Evolutionary conservation across 768 basidiomycete species (phyloP), one percentile per base, ranked within the genome.

Genomic region (Plicaturopsis crispa): DNA sequence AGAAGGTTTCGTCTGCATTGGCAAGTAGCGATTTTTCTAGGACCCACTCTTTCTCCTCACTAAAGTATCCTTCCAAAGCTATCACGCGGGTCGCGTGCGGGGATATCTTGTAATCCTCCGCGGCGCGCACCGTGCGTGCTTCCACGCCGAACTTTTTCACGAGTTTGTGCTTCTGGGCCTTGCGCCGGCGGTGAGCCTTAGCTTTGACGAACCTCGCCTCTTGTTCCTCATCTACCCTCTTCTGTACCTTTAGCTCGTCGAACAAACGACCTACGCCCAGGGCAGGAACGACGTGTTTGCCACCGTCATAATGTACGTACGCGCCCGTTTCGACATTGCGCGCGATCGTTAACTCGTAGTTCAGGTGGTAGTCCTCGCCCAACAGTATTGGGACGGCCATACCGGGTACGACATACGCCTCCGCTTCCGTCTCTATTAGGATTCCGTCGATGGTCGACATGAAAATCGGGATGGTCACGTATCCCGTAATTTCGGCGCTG

Each of bases 351-450:
- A 59, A n/a, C 20, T 52, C 54, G 38, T 57, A 56, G 1, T 31
- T 32, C 1, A 33, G 7, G 6, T 55, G 54, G 44, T 53, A 59
- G 33, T 59, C 57, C 35, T 57, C 57, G 1, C 57, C 57, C 1
- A 59, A 42, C 2, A 59, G 45, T 0, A 59, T 14, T 4, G 56
- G 54, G 1, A 56, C 56, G 0, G 41, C 38, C 57, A 59, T 59
- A 3, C 41, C 43, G 2, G 46, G 41, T 0, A 56, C 51, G 1
- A 57, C 55, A 21, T 54, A 55, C 1, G 49, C 48, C 35, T 58
- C 55, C 4, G 41, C 38, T 6, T 41, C 38, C 21, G 50, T 46
- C 6, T 28, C 23, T 4, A 54, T 11, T 12, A 35, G 36, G 6
- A 20, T 24, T 3, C 47, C 48, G 5, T 38, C 36, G n/a, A 2